Conservation (phyloP, 1,139 yeast genomes). For the Candida sojae region DNA sequence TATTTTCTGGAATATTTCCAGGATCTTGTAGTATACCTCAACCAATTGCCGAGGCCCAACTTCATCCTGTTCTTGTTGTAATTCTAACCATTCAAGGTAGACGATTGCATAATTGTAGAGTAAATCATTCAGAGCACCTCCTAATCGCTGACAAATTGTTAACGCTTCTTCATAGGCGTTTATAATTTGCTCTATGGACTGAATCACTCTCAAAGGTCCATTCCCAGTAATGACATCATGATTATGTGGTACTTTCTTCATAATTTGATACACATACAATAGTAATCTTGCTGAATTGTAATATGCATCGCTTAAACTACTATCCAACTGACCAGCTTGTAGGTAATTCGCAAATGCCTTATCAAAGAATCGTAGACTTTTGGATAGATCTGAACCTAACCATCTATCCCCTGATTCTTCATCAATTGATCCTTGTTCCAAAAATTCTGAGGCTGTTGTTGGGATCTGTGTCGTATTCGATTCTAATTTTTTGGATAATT, state of each 20-base stretch:
- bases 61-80: constrained; percentile 20
- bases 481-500: constrained; percentile 8
- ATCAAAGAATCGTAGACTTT: constrained; percentile 55
- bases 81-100: constrained; percentile 49
- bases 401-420: constrained; percentile 64
- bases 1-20: constrained; percentile 18
- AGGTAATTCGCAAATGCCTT: constrained; percentile 43
- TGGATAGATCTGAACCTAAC: constrained; percentile 55
- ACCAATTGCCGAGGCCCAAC: constrained; percentile 17
- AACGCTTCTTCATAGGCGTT: constrained; percentile 42
- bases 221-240: constrained; percentile 24
- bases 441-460: constrained; percentile 43
- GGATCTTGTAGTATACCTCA: constrained; percentile 20
- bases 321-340: constrained; percentile 24
- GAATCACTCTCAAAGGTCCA: constrained; percentile 18
- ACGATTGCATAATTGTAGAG: constrained; percentile 49
- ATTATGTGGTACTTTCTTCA: constrained; percentile 1
- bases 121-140: constrained; percentile 36
- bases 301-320: constrained; percentile 33
- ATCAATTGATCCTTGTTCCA: constrained; percentile 48
- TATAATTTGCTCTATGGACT: constrained; percentile 33
- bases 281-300: constrained; percentile 52
- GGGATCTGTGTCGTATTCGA: constrained; percentile 20
- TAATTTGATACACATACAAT: constrained; percentile 44
- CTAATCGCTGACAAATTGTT: constrained; percentile 13